Evolutionary conservation across 139 green algal genomes (phyloP), one percentile per base, ranked within the genome.

Genomic region (Chlamydomonas eustigma): DNA sequence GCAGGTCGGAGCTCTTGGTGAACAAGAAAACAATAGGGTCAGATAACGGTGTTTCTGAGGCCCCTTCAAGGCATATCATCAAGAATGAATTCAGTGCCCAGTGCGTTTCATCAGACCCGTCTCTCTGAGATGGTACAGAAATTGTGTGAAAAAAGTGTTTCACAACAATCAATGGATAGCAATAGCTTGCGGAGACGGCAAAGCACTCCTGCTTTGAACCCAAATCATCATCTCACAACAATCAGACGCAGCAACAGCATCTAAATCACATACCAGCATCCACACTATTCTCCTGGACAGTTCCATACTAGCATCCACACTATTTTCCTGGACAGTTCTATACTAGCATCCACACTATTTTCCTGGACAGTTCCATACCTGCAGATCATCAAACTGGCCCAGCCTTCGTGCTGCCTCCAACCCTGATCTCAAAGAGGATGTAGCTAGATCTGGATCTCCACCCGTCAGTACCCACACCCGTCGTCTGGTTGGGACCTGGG

Each of bases 391-490:
- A 24, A 51, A 76, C 39, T 64, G 36, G 4, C 30, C 24, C 36
- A 76, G 69, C 37, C 30, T 63, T 5, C 37, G 37, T 18, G 44
- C 30, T 25, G 64, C 69, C 4, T 76, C 18, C 8, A 76, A 25
- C 12, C 69, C 69, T 24, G 30, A 52, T 4, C 30, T 36, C 4
- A 76, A 25, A 4, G 37, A 65, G 24, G 36, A 24, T 6, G 39
- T 64, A 3, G 5, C 6, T 5, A 31, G 22, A 25, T 64, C 81
- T 83, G 32, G 44, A 50, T 87, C 80, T 5, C 90, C 90, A 4
- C 90, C 90, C 72, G 93, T 89, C 25, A 94, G 76, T 64, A 94
- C 85, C 76, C 81, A 93, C 65, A 94, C 88, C 4, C 80, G 77
- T 50, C 50, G 66, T 18, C 33, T 32, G 4, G 31, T 32, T 25